Evolutionary conservation across 139 green algal genomes (phyloP).

Genomic region (Edaphochlamys debaryana): DNA sequence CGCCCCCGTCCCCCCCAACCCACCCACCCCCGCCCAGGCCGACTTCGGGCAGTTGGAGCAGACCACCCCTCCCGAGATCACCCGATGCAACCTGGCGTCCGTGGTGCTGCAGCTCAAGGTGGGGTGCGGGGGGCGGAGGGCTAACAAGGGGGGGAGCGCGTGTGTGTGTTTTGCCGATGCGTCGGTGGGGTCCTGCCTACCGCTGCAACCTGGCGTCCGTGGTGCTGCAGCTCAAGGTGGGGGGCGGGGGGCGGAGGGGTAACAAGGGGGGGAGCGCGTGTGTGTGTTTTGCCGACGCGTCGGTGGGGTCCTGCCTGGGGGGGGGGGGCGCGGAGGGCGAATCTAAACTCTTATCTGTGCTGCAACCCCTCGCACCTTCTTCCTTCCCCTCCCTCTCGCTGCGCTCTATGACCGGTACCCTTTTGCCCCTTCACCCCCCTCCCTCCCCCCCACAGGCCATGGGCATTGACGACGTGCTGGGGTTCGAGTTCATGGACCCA

Average conservation of each 20-base stretch:
- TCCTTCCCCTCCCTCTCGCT: no score
- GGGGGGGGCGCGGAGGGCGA: no score
- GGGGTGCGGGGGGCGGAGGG: neutral
- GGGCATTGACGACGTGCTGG: conserved; percentile 75
- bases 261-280: neutral
- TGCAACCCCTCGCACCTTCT: no score
- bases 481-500: conserved; percentile 83
- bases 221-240: conserved; percentile 76
- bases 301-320: no score
- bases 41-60: conserved; percentile 70
- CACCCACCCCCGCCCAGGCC: neutral
- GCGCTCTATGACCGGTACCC: no score
- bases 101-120: conserved; percentile 79
- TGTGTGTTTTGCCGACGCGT: no score
- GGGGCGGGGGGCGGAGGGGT: neutral
- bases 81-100: conserved; percentile 77
- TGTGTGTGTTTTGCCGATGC: neutral
- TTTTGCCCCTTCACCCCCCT: no score
- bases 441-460: conserved; percentile 60
- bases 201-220: conserved; percentile 49
- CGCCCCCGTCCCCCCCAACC: no score
- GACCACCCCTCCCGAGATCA: conserved; percentile 88
- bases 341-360: no score
- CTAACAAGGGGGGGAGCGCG: neutral
- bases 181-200: neutral